A percentile compares a stretch with the other conserved stretches of the same genome.
These are phyloP conservation scores for Teratosphaeria epicoccoides DNA, from an alignment of 2,329 filamentous ascomycete species.

Conservation along the genomic window DNA sequence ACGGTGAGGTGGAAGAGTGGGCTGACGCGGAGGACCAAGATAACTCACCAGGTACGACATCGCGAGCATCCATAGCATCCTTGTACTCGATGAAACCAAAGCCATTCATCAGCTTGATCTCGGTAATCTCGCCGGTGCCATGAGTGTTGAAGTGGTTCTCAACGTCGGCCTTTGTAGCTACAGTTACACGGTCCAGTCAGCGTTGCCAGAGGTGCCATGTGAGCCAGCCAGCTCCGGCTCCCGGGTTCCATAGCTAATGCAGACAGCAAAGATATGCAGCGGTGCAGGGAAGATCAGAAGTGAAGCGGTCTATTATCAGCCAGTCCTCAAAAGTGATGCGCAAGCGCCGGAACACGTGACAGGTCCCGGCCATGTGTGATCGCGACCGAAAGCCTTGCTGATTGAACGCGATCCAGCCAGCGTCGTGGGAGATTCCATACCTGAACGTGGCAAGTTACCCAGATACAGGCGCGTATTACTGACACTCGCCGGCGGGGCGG, in stretches of 20 bases:
- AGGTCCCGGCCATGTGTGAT: not conserved
- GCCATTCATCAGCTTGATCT: slow-evolving; percentile 99
- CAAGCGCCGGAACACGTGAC: slow-evolving; percentile 5
- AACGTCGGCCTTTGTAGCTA: slow-evolving; percentile 94
- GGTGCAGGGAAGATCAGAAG: slow-evolving; percentile 5
- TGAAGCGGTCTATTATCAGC: slow-evolving; percentile 7
- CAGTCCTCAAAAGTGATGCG: slow-evolving; percentile 12
- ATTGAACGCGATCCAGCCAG: slow-evolving; percentile 12
- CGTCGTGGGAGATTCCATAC: slow-evolving; percentile 46
- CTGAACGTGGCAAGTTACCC: slow-evolving; percentile 55
- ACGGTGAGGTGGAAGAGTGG: not conserved
- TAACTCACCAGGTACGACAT: slow-evolving; percentile 86
- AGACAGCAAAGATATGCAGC: slow-evolving; percentile 1
- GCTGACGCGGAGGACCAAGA: slow-evolving; percentile 3
- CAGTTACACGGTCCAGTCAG: slow-evolving; percentile 38
- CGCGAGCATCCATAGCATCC: slow-evolving; percentile 93
- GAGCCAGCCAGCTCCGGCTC: slow-evolving; percentile 20
- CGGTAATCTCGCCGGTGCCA: slow-evolving; percentile 93
- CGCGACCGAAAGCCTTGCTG: not conserved
- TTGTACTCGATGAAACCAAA: slow-evolving; percentile 99
- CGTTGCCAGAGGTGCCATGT: slow-evolving; percentile 19
- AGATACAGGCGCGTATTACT: slow-evolving; percentile 92
- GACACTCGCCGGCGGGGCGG: slow-evolving; percentile 36
- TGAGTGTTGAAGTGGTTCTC: slow-evolving; percentile 91
- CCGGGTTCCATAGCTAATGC: slow-evolving; percentile 9